Base-by-base conservation (phyloP, 1,284 basidiomycete species). In the Acaromyces ingoldii region DNA sequence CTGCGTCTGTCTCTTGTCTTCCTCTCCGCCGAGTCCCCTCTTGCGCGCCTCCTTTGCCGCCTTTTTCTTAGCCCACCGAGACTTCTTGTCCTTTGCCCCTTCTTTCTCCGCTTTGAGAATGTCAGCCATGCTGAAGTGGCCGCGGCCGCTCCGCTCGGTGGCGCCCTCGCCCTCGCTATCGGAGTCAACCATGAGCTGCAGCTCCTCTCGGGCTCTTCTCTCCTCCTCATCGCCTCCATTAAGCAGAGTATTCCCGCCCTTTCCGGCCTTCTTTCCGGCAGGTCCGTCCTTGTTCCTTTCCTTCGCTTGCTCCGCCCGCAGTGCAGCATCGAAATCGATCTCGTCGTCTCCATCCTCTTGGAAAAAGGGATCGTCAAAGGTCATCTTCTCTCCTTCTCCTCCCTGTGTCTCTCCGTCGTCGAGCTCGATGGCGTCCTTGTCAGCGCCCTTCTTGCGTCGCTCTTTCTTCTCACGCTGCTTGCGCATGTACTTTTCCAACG, bases 71-170 rank as follows among this genome's bases (percentile, higher is more conserved):
- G 62, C 60, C 26, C 63, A 53, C 11, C 62, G 57, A 46, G 63
- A 77, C 51, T 80, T 82, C 55, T 79, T 78, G 67, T 21, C 11
- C 84, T 86, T 63, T 78, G 80, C 38, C 43, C 60, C 63, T 6
- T 76, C 76, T 75, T 87, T 90, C 77, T 96, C 93, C 0, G 86
- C 84, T 70, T 88, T 88, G 49, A 97, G 76, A 30, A 96, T 84
- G 31, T 91, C 85, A 70, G 89, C 88, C 82, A 97, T 86, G 69
- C 90, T 84, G 76, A 98, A 98, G 76, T 98, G 91, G 5, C 83
- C 64, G 2, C 60, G 54, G 4, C 67, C 67, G 22, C 56, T 58
- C n/a, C n/a, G n/a, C n/a, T n/a, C n/a, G n/a, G n/a, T n/a, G n/a
- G n/a, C n/a, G 10, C 38, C 44, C 36, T 72, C 70, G 44, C 63